These are phyloP conservation scores for Ogataea henricii DNA, from an alignment of 805 yeast species.

Conservation along the genomic window DNA sequence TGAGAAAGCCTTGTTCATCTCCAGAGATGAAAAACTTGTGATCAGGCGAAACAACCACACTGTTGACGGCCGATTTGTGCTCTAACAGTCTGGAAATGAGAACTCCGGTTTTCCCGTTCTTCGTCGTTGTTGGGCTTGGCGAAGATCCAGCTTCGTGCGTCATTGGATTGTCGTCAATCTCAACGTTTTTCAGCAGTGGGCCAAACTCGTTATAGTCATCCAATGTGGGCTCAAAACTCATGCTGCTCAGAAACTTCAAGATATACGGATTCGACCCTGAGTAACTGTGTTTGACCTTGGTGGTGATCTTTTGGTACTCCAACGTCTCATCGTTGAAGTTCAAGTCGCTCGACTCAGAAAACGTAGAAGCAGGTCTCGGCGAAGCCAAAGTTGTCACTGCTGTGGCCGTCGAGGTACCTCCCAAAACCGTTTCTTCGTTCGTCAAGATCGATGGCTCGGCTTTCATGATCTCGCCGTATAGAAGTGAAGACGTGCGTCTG, in stretches of 20 bases:
- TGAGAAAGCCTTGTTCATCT: slow-evolving; percentile 70
- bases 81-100: slow-evolving; percentile 67
- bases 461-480: slow-evolving; percentile 22
- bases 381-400: slow-evolving; percentile 7
- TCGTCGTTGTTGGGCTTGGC: background rate
- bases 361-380: slow-evolving; percentile 15
- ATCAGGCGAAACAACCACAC: slow-evolving; percentile 61
- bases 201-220: slow-evolving; percentile 75
- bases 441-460: slow-evolving; percentile 24
- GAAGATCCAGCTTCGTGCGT: background rate
- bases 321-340: slow-evolving; percentile 30
- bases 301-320: slow-evolving; percentile 26
- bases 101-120: slow-evolving; percentile 38
- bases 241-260: slow-evolving; percentile 51
- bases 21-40: slow-evolving; percentile 73
- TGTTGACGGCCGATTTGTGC: slow-evolving; percentile 57
- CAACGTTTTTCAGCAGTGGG: slow-evolving; percentile 22
- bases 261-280: slow-evolving; percentile 69
- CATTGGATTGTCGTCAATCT: slow-evolving; percentile 1
- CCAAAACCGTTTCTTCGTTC: slow-evolving; percentile 26
- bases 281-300: slow-evolving; percentile 53
- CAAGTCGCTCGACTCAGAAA: slow-evolving; percentile 24
- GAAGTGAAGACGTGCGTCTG: slow-evolving; percentile 17
- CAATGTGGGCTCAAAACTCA: slow-evolving; percentile 57
- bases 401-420: slow-evolving; percentile 21